Conservation (phyloP, 1,139 yeast species). For the Debaryomyces robertsiae region DNA sequence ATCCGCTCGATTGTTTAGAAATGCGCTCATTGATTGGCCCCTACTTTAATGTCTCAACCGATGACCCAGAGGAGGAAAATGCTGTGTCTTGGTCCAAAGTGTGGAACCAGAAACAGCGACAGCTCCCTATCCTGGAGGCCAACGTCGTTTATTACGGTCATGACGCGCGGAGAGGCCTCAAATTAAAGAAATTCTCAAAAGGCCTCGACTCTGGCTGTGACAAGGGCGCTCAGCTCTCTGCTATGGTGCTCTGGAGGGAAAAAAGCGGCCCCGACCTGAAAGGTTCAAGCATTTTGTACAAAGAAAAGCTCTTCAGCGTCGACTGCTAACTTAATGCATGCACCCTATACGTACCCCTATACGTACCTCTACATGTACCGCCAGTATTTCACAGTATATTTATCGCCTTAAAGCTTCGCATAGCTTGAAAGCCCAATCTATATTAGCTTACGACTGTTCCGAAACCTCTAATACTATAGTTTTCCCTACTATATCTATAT, state of each 20-base stretch:
- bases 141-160: constrained; percentile 85
- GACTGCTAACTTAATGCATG: constrained; percentile 21
- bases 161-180: constrained; percentile 79
- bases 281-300: constrained; percentile 19
- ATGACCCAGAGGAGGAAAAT: constrained; percentile 47
- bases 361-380: background rate
- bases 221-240: constrained; percentile 70
- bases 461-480: too few species aligned
- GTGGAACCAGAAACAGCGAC: constrained; percentile 57
- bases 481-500: too few species aligned
- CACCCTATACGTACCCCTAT: too few species aligned
- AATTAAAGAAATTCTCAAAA: constrained; percentile 61
- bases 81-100: constrained; percentile 66
- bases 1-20: constrained; percentile 60
- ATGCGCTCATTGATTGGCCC: constrained; percentile 66
- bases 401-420: too few species aligned
- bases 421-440: too few species aligned
- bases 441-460: too few species aligned
- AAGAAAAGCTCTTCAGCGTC: constrained; percentile 29
- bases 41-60: constrained; percentile 53
- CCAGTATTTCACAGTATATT: background rate
- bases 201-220: constrained; percentile 88
- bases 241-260: constrained; percentile 53
- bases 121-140: constrained; percentile 18
- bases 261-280: constrained; percentile 17